A percentile compares a stretch with the other conserved stretches of the same genome.
Evolutionary conservation across 2,329 filamentous ascomycete genomes (phyloP).

Genomic region (Mariannaea elegans): DNA sequence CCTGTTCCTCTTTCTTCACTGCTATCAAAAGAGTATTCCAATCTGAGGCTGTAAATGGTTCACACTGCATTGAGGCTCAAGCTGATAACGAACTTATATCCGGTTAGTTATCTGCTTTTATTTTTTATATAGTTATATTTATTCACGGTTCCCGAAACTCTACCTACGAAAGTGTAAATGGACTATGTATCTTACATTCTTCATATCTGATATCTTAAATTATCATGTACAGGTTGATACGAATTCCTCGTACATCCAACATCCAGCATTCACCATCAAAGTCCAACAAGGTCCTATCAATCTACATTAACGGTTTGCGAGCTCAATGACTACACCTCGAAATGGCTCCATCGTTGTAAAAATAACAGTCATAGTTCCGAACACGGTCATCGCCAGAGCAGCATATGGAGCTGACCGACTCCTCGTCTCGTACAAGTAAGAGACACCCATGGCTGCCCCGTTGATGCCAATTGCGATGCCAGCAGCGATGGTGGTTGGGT

Average conservation of each 20-base stretch:
- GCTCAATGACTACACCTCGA: constrained; percentile 46
- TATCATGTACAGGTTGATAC: background rate
- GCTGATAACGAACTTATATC: no score
- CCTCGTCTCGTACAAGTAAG: constrained; percentile 63
- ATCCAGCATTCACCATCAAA: background rate
- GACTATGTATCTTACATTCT: background rate
- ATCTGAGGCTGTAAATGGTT: no score
- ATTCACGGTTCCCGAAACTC: no score
- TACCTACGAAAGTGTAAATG: no score
- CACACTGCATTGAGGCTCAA: no score
- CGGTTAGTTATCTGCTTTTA: no score
- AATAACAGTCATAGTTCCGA: constrained; percentile 64
- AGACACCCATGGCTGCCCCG: constrained; percentile 67
- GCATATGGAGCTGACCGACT: constrained; percentile 65
- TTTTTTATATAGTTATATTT: no score
- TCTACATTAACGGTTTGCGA: constrained; percentile 41
- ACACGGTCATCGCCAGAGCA: constrained; percentile 65
- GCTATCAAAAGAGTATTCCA: no score
- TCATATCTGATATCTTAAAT: background rate
- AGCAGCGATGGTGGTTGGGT: constrained; percentile 53
- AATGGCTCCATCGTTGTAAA: constrained; percentile 61
- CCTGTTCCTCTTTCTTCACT: no score
- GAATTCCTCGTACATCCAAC: background rate
- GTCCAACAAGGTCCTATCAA: background rate
- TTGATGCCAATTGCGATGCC: constrained; percentile 66